Evolutionary conservation across 1,139 yeast species (phyloP), one percentile per base, ranked within the genome.

Genomic region (Lodderomyces theae): DNA sequence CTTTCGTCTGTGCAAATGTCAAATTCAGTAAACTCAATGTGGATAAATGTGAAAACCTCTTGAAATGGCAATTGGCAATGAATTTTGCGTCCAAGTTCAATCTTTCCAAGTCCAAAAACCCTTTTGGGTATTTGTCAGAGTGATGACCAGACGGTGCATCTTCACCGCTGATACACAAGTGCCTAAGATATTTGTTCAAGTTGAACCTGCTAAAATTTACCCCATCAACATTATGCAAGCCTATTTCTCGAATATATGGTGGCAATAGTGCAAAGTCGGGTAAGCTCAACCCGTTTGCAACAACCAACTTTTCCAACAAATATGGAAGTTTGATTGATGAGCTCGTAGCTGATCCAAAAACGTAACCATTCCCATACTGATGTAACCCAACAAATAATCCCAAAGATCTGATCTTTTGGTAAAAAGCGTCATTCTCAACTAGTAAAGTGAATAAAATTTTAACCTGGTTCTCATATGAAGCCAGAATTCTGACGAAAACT

Each of bases 331-430:
- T 42, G 11, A 46, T 36, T 28, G 26, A 41, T 10, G 22, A 34
- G 10, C 42, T 37, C 13, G 35, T 19, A 3, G 25, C 33, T 13
- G 34, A 17, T n/a, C 39, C 46, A 35, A 39, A 39, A 5, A 40
- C 43, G 19, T 43, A 42, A 7, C 43, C 46, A 23, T 43, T 41
- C 23, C 40, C 46, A 34, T 43, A 46, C 22, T 39, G 45, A 36
- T 45, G 49, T 15, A 48, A 37, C 2, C 46, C 50, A 24, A 43
- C 35, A 36, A 48, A 48, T 23, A 48, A 45, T 16, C 51, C 51
- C 19, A 48, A 42, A 10, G 41, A 25, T 22, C 40, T 48, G 23
- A 48, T 41, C 22, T 45, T 44, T 18, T 38, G 33, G 28, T 42
- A 48, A 30, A 48, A 34, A 19, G 8, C 11, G n/a, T 13, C 32